phyloP scores from a whole-genome alignment of 306 rosid genomes.

The Castanea crenata region DNA sequence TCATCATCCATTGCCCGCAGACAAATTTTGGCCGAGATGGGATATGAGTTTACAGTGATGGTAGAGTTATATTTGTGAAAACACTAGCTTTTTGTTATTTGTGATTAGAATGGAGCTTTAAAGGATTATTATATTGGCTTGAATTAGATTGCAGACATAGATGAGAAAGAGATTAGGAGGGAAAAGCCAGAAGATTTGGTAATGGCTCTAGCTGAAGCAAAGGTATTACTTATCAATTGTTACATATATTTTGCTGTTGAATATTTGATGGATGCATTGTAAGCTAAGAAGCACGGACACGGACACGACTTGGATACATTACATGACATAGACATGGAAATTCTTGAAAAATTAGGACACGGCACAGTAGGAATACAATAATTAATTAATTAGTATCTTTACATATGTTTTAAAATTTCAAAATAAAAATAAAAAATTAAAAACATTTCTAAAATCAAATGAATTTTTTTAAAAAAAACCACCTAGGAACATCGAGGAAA shows the following conservation, averaged over 20 bases:
- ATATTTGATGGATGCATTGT: background rate
- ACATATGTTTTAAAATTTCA: too few relatives aligned
- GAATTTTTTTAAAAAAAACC: too few relatives aligned
- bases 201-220: slow-evolving; percentile 78
- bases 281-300: background rate
- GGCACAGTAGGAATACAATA: too few relatives aligned
- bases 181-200: slow-evolving; percentile 83
- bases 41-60: slow-evolving; percentile 66
- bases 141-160: slow-evolving; percentile 79
- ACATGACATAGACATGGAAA: too few relatives aligned
- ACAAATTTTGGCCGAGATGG: slow-evolving; percentile 78
- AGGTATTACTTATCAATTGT: slow-evolving; percentile 38
- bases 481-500: too few relatives aligned
- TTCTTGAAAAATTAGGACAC: too few relatives aligned
- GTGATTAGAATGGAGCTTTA: slow-evolving; percentile 15
- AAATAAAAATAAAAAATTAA: too few relatives aligned
- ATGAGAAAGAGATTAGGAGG: slow-evolving; percentile 73
- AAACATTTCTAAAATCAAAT: too few relatives aligned
- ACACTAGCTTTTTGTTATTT: background rate
- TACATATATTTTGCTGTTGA: background rate
- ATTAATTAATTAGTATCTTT: too few relatives aligned
- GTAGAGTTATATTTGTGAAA: slow-evolving; percentile 34
- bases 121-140: slow-evolving; percentile 20
- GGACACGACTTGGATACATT: too few relatives aligned
- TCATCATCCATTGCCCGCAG: slow-evolving; percentile 87